Evolutionary conservation across 148 eudicot genomes (phyloP), one percentile per base, ranked within the genome.

Genomic region (Diospyros lotus): DNA sequence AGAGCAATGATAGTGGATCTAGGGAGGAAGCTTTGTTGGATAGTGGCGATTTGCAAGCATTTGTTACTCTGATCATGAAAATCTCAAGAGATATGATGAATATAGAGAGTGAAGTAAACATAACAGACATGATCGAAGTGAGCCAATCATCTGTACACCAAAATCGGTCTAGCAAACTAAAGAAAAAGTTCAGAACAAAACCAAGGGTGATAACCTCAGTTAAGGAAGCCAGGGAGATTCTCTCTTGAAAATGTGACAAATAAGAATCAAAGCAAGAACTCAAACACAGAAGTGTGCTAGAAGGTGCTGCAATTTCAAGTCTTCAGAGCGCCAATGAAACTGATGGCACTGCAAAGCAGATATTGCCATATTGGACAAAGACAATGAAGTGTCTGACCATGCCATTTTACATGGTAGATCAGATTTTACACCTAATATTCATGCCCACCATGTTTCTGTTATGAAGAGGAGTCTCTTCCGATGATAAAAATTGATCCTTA

Each of bases 211-310:
- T 94, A 78, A 73, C 77, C 56, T 90, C 97, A 6, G 95, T 87
- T 68, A 81, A 83, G 71, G 98, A 94, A 87, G 97, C 98, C 43
- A 88, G 90, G 80, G 91, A 88, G 71, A 91, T 88, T 78, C 97
- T 94, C 64, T 80, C 87, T 55, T 76, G 52, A 78, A 94, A 81
- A 80, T 74, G 74, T 77, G 79, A 74, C 17, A 66, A 66, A 43
- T 64, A 54, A 77, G 75, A 68, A 58, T 64, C 52, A 53, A 39
- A 69, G 44, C 63, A 73, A 70, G 73, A 80, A 61, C 45, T 43
- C 65, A 72, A 68, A 54, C 64, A 41, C 71, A 62, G 66, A 77
- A 80, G 68, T 67, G 40, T 71, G 58, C 68, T 76, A 43, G 66
- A 67, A 58, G 48, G 60, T 68, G 73, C 44, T 65, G n/a, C 64